A percentile compares a stretch with the other conserved stretches of the same genome.
Evolutionary conservation across 2,329 filamentous ascomycete species (phyloP).

Genomic region (Gnomoniopsis smithogilvyi): DNA sequence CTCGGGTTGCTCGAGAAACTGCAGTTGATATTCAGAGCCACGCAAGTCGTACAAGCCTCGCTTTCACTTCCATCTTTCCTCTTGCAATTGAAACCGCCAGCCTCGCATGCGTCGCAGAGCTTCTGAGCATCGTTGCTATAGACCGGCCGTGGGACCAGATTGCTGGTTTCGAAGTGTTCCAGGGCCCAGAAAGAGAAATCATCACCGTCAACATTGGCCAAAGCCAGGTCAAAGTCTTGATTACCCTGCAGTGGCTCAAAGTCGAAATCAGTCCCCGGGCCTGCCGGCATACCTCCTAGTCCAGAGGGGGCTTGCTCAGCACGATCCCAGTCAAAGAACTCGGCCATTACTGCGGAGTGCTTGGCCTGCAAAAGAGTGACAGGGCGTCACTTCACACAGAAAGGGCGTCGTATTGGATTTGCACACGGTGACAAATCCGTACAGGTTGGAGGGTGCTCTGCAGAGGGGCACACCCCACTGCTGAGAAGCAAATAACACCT

Average conservation of each 20-base stretch:
- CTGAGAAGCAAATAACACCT: neutral
- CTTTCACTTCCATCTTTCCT: conserved; percentile 56
- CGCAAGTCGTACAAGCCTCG: conserved; percentile 60
- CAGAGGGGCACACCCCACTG: neutral
- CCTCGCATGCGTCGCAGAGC: conserved; percentile 51
- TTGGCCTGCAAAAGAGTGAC: conserved; percentile 13
- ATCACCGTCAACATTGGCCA: conserved; percentile 55
- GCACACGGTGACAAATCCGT: neutral
- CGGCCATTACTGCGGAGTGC: conserved; percentile 40
- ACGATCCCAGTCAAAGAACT: conserved; percentile 63
- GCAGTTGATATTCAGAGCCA: conserved; percentile 56
- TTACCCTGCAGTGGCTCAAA: conserved; percentile 18
- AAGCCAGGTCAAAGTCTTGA: conserved; percentile 49
- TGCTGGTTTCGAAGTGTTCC: conserved; percentile 50
- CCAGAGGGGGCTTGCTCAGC: conserved; percentile 33
- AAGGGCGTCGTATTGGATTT: conserved; percentile 11
- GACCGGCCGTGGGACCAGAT: conserved; percentile 24
- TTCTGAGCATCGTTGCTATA: conserved; percentile 22
- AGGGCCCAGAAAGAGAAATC: conserved; percentile 59
- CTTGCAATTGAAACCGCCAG: conserved; percentile 57
- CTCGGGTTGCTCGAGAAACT: conserved; percentile 46
- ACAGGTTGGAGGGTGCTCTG: neutral
- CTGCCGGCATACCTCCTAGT: conserved; percentile 24
- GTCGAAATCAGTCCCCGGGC: conserved; percentile 34
- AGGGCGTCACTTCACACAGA: conserved; percentile 6